Percentiles rank a stretch among this genome's conserved stretches.
Conservation (phyloP, 1,284 basidiomycete genomes). For the Ganoderma lingzhi region DNA sequence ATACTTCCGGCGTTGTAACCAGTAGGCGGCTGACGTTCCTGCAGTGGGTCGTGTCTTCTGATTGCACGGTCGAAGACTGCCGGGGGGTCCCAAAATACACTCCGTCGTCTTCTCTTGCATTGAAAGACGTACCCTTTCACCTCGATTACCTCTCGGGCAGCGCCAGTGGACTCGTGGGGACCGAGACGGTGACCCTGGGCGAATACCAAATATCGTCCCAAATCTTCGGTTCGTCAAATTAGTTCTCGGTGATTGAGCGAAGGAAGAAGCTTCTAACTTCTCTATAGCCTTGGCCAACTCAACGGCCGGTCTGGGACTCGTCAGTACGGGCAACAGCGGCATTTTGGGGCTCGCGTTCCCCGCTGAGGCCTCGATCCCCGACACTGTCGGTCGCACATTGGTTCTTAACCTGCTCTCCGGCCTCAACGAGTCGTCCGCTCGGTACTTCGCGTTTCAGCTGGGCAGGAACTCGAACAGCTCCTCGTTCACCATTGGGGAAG, state of each 20-base stretch:
- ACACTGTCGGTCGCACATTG: constrained; percentile 52
- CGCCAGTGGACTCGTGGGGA: constrained; percentile 52
- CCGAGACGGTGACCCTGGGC: constrained; percentile 54
- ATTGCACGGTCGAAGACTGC: constrained; percentile 45
- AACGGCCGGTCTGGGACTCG: constrained; percentile 54
- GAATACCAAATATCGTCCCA: constrained; percentile 50
- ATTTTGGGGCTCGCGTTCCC: constrained; percentile 65
- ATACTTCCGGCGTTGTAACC: constrained; percentile 2
- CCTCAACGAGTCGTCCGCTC: constrained; percentile 47
- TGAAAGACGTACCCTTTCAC: constrained; percentile 46
- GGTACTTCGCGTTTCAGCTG: constrained; percentile 62
- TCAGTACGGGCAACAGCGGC: constrained; percentile 59
- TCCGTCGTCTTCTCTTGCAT: constrained; percentile 41
- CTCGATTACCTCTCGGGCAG: constrained; percentile 57
- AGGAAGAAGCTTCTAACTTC: constrained; percentile 14
- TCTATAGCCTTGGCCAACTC: constrained; percentile 54
- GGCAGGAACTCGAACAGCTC: constrained; percentile 49
- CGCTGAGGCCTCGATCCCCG: constrained; percentile 54
- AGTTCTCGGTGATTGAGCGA: constrained; percentile 8
- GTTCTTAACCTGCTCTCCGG: constrained; percentile 58
- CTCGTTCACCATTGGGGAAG: constrained; percentile 60
- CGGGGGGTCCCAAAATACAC: constrained; percentile 43
- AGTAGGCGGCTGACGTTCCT: constrained; percentile 25
- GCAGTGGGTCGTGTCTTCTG: constrained; percentile 49
- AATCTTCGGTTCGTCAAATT: constrained; percentile 47